phyloP scores from a whole-genome alignment of 1,284 basidiomycete genomes.

The Sanghuangporus sanghuang region DNA sequence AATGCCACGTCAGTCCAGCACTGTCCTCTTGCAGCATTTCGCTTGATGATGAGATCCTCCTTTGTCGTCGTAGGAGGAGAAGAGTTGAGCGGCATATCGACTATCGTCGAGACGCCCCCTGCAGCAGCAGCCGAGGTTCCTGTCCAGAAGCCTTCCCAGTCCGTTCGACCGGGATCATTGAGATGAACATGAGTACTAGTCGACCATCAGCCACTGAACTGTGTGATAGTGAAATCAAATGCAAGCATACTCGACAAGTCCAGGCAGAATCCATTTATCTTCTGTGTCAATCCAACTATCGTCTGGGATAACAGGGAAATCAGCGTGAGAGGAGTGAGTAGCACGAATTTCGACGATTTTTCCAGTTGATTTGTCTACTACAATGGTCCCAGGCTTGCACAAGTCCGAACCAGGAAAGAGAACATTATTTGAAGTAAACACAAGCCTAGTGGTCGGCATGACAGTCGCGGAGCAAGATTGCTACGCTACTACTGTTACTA shows the following conservation, averaged over 20 bases:
- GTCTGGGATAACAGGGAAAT: conserved; percentile 32
- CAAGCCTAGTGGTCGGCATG: conserved; percentile 5
- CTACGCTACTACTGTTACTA: neutral
- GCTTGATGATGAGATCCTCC: conserved; percentile 66
- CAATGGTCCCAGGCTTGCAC: conserved; percentile 66
- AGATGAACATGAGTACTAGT: conserved; percentile 87
- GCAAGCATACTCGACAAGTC: conserved; percentile 74
- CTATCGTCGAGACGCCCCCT: conserved; percentile 86
- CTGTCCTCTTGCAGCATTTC: conserved; percentile 62
- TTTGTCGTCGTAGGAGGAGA: conserved; percentile 91
- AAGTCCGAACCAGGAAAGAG: conserved; percentile 48
- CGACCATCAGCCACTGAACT: neutral
- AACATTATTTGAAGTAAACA: conserved; percentile 49
- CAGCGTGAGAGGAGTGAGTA: conserved; percentile 28
- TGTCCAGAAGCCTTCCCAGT: conserved; percentile 92
- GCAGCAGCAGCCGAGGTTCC: conserved; percentile 85
- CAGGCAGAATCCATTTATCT: conserved; percentile 69
- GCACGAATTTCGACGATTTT: conserved; percentile 57
- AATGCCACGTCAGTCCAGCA: conserved; percentile 87
- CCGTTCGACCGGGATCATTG: conserved; percentile 87
- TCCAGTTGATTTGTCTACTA: conserved; percentile 57
- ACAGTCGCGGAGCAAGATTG: neutral
- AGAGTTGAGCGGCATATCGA: conserved; percentile 96
- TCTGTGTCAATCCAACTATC: conserved; percentile 53
- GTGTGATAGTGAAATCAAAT: neutral